These are phyloP conservation scores for Penicillium maclennaniae DNA, from an alignment of 495 filamentous ascomycete genomes.

Conservation along the genomic window DNA sequence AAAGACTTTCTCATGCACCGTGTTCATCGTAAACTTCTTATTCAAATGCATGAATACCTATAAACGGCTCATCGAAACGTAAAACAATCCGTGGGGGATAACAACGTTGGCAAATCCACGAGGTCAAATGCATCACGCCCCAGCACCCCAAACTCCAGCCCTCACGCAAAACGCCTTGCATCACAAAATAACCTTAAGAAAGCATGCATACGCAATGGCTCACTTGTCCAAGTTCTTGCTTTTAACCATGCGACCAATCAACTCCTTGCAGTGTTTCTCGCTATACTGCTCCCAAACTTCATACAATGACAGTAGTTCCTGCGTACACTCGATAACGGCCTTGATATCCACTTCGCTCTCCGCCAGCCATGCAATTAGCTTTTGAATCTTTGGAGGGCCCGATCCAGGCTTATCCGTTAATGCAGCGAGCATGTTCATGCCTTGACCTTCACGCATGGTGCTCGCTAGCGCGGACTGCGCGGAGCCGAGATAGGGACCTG, in stretches of 20 bases:
- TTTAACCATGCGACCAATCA: constrained; percentile 81
- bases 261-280: constrained; percentile 74
- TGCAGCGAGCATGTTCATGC: constrained; percentile 39
- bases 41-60: background rate
- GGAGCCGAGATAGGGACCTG: constrained; percentile 36
- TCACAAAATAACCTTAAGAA: background rate
- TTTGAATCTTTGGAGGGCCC: constrained; percentile 55
- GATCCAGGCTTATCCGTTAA: constrained; percentile 33
- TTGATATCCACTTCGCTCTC: constrained; percentile 91
- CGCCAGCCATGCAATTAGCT: constrained; percentile 79
- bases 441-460: constrained; percentile 39
- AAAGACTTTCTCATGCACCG: background rate
- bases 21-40: background rate
- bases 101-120: background rate
- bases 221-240: constrained; percentile 75
- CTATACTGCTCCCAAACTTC: constrained; percentile 87
- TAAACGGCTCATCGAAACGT: background rate
- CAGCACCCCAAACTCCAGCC: background rate
- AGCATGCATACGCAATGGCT: constrained; percentile 6
- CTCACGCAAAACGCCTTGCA: background rate
- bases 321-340: constrained; percentile 86
- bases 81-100: background rate
- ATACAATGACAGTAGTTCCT: constrained; percentile 94
- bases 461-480: constrained; percentile 37
- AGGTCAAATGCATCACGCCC: background rate